Evolutionary conservation across 1,284 basidiomycete species (phyloP).

Genomic region (Leccinum discolor): DNA sequence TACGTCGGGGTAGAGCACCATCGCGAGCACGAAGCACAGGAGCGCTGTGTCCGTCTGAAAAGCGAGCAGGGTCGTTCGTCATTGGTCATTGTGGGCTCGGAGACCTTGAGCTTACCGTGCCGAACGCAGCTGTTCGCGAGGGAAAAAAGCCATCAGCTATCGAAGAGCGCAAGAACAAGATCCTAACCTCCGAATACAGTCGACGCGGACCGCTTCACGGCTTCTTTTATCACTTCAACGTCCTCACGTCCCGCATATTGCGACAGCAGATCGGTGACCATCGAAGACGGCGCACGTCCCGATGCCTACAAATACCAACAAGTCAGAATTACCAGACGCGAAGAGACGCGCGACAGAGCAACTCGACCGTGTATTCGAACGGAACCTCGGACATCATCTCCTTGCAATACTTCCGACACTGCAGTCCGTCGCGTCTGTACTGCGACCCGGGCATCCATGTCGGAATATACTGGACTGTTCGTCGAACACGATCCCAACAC

Average conservation of each 20-base stretch:
- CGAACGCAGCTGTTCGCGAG: background rate
- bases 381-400: conserved; percentile 7
- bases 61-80: background rate
- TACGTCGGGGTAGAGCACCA: conserved; percentile 9
- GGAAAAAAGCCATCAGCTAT: background rate
- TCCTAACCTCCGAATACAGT: conserved; percentile 6
- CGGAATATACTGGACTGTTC: conserved; percentile 8
- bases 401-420: conserved; percentile 2
- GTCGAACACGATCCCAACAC: background rate
- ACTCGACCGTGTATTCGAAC: conserved; percentile 1
- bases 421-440: conserved; percentile 1
- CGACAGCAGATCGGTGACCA: conserved; percentile 3
- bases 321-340: background rate
- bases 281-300: conserved; percentile 1
- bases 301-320: background rate
- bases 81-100: background rate
- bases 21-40: conserved; percentile 7
- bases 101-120: conserved; percentile 1
- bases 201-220: background rate
- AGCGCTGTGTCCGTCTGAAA: background rate
- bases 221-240: background rate
- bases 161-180: background rate
- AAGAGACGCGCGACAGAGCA: background rate
- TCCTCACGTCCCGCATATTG: background rate
- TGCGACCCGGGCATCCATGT: conserved; percentile 8